Conservation (phyloP, 352 stramenopile genomes). For the Phytophthora megakarya region DNA sequence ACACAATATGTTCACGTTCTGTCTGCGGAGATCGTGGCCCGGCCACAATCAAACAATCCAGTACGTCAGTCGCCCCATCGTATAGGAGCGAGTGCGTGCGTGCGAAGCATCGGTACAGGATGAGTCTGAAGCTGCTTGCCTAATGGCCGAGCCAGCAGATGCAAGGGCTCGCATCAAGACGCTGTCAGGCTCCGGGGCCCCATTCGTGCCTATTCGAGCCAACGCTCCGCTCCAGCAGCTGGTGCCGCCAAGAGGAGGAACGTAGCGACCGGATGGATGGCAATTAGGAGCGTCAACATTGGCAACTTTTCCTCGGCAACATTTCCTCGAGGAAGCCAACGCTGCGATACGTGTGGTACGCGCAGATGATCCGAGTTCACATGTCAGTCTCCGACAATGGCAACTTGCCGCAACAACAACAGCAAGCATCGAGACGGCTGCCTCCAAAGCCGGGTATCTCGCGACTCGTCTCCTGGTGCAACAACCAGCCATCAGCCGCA, state of each 20-base stretch:
- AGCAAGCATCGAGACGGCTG: slow-evolving; percentile 8
- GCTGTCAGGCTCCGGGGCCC: slow-evolving; percentile 1
- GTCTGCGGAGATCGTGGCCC: slow-evolving; percentile 17
- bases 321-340: slow-evolving; percentile 15
- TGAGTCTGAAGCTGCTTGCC: slow-evolving; percentile 16
- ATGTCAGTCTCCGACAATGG: slow-evolving; percentile 17
- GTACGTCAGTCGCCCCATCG: slow-evolving; percentile 44
- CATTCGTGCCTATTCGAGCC: slow-evolving; percentile 30
- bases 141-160: slow-evolving; percentile 20
- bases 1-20: slow-evolving; percentile 14
- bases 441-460: not conserved
- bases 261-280: not conserved
- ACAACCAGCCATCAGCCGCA: slow-evolving; percentile 31
- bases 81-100: slow-evolving; percentile 37
- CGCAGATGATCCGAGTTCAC: slow-evolving; percentile 29
- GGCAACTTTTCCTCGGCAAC: too few species aligned
- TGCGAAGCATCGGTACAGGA: slow-evolving; percentile 25
- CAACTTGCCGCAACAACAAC: not conserved
- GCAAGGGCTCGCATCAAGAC: not conserved
- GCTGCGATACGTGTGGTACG: slow-evolving; percentile 35
- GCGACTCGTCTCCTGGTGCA: slow-evolving; percentile 27
- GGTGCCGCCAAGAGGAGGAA: slow-evolving; percentile 15
- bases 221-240: slow-evolving; percentile 26
- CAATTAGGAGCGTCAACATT: slow-evolving; percentile 2
- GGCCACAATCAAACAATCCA: slow-evolving; percentile 48